Percentiles rank a stretch among this genome's conserved stretches.
phyloP scores from a whole-genome alignment of 768 basidiomycete species.

The Trametes elegans region DNA sequence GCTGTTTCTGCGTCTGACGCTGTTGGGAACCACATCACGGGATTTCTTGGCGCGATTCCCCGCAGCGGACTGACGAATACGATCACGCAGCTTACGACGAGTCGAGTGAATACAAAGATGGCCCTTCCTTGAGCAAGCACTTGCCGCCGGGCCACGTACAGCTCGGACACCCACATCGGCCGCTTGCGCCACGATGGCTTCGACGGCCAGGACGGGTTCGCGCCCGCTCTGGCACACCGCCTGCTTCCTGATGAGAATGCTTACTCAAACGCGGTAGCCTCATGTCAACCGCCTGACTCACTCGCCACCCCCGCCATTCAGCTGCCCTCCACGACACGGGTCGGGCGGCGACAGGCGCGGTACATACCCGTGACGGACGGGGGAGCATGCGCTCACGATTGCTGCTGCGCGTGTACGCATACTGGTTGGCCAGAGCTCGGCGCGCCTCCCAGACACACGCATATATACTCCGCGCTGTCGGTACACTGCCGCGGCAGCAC shows the following conservation, averaged over 20 bases:
- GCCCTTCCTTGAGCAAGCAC: too few relatives aligned
- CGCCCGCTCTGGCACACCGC: not conserved
- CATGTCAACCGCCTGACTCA: not conserved
- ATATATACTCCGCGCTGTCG: not conserved
- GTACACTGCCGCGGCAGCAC: too few relatives aligned
- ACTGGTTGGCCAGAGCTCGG: not conserved
- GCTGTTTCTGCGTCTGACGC: too few relatives aligned
- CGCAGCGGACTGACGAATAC: too few relatives aligned
- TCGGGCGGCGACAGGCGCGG: not conserved
- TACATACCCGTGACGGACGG: not conserved
- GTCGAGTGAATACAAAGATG: too few relatives aligned
- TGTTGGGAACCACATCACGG: too few relatives aligned
- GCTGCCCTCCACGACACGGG: not conserved
- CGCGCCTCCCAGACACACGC: too few relatives aligned
- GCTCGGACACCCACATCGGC: too few relatives aligned
- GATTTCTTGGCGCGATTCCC: too few relatives aligned
- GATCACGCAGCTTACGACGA: too few relatives aligned
- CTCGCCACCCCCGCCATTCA: not conserved
- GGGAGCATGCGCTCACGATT: not conserved
- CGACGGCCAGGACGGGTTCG: not conserved
- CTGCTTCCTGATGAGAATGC: slow-evolving; percentile 7
- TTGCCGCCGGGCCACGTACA: not conserved
- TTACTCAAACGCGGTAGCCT: not conserved
- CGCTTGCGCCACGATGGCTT: not conserved
- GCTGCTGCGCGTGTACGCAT: not conserved